Conservation (phyloP, 2,329 filamentous ascomycete genomes). For the Penicillium sp. region DNA sequence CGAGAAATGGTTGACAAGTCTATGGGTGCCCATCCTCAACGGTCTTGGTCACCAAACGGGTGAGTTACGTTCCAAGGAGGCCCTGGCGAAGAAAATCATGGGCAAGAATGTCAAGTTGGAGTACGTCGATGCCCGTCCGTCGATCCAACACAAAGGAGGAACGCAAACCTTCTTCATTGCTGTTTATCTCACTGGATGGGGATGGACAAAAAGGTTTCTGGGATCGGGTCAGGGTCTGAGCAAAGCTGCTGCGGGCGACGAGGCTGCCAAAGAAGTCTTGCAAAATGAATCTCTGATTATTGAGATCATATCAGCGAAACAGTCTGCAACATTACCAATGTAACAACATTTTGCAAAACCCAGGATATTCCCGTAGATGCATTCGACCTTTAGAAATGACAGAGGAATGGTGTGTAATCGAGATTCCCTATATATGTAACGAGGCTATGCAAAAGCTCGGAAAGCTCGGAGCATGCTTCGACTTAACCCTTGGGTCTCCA, state of each 20-base stretch:
- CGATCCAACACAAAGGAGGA: conserved; percentile 36
- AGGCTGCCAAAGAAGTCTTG: conserved; percentile 46
- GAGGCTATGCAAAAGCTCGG: too few species aligned
- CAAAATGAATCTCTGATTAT: conserved; percentile 41
- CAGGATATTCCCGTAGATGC: not conserved
- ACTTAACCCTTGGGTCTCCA: too few species aligned
- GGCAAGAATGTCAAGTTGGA: conserved; percentile 60
- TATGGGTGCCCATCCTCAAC: conserved; percentile 71
- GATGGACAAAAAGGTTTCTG: conserved; percentile 46
- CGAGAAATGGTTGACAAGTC: conserved; percentile 69
- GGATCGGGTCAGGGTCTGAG: conserved; percentile 49
- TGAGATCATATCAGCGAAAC: conserved; percentile 40
- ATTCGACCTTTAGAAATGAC: not conserved
- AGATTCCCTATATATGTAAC: too few species aligned
- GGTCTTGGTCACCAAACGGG: conserved; percentile 27
- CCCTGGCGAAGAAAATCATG: conserved; percentile 56
- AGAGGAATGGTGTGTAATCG: too few species aligned
- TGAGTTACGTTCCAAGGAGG: conserved; percentile 54
- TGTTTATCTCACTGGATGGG: conserved; percentile 52
- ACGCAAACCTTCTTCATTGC: conserved; percentile 47
- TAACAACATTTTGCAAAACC: not conserved
- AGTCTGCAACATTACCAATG: conserved; percentile 5
- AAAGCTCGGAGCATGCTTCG: too few species aligned
- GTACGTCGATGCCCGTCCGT: conserved; percentile 55
- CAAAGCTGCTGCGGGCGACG: conserved; percentile 48